Conservation (phyloP, 1,284 basidiomycete genomes). For the Wolfiporia cocos region DNA sequence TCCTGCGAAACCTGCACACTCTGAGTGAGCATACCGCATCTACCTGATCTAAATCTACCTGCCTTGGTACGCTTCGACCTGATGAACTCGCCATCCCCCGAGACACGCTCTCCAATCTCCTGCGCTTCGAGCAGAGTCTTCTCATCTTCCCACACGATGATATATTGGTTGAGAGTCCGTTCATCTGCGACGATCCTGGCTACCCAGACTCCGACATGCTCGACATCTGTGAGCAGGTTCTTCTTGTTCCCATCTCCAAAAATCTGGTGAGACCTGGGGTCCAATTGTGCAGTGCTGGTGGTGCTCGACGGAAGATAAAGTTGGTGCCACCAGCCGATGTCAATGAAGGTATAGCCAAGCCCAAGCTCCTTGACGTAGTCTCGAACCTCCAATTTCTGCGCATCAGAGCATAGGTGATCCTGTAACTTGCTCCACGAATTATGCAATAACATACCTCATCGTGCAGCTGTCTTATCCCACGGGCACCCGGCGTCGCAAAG, state of each 20-base stretch:
- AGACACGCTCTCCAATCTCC: slow-evolving; percentile 11
- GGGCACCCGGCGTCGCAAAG: slow-evolving; percentile 13
- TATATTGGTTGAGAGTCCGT: slow-evolving; percentile 20
- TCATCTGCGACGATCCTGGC: slow-evolving; percentile 19
- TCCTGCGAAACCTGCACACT: slow-evolving; percentile 8
- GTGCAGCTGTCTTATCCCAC: slow-evolving; percentile 8
- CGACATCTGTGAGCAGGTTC: slow-evolving; percentile 12
- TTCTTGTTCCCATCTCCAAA: slow-evolving; percentile 11
- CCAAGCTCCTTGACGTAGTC: slow-evolving; percentile 13
- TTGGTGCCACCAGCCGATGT: slow-evolving; percentile 24
- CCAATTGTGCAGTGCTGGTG: not conserved
- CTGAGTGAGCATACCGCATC: too few species aligned
- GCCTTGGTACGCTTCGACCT: slow-evolving; percentile 1
- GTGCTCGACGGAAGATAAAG: slow-evolving; percentile 10
- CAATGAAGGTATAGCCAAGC: slow-evolving; percentile 18
- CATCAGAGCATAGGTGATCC: not conserved
- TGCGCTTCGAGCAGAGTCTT: slow-evolving; percentile 12
- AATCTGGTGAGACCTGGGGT: slow-evolving; percentile 1
- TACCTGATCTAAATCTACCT: too few species aligned
- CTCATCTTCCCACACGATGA: slow-evolving; percentile 24
- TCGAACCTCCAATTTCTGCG: slow-evolving; percentile 18
- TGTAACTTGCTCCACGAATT: not conserved
- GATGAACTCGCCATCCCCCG: slow-evolving; percentile 11
- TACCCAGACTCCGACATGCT: slow-evolving; percentile 16
- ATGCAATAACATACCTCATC: slow-evolving; percentile 9